These are phyloP conservation scores for Lasiosphaeria ovina DNA, from an alignment of 495 filamentous ascomycete genomes.

Conservation along the genomic window DNA sequence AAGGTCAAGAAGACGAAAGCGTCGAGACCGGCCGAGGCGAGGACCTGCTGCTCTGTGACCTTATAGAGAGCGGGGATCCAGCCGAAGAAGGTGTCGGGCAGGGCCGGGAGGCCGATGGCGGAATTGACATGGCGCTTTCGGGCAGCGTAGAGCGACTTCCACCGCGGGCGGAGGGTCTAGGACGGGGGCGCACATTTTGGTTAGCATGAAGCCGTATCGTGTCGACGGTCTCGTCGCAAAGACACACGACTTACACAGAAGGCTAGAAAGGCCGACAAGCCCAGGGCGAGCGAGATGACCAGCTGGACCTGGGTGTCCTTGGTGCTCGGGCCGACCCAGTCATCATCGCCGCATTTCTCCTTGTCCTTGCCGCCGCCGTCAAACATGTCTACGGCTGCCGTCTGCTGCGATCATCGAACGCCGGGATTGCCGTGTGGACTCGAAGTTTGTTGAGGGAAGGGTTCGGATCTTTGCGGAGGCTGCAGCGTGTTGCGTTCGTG, in stretches of 20 bases:
- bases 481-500: too few species aligned
- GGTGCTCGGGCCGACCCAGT: conserved; percentile 31
- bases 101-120: conserved; percentile 72
- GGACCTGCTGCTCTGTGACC: conserved; percentile 84
- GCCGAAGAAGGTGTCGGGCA: conserved; percentile 85
- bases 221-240: neutral
- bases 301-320: conserved; percentile 53
- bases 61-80: conserved; percentile 91
- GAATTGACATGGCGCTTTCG: conserved; percentile 68
- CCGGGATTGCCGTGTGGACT: conserved; percentile 1
- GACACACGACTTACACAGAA: conserved; percentile 47
- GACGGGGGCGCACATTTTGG: neutral
- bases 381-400: conserved; percentile 24
- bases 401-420: neutral
- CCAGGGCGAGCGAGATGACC: conserved; percentile 49
- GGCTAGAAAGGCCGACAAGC: conserved; percentile 49
- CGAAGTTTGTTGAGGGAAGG: neutral
- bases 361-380: conserved; percentile 18
- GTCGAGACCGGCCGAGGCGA: conserved; percentile 89
- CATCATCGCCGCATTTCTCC: conserved; percentile 30
- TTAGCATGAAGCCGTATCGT: too few species aligned
- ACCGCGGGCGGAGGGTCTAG: conserved; percentile 79
- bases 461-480: neutral
- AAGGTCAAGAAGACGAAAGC: conserved; percentile 94
- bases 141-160: conserved; percentile 89